A percentile compares a stretch with the other conserved stretches of the same genome.
These are phyloP conservation scores for Apostasia ramifera DNA, from an alignment of 106 monocot genomes.

Conservation along the genomic window DNA sequence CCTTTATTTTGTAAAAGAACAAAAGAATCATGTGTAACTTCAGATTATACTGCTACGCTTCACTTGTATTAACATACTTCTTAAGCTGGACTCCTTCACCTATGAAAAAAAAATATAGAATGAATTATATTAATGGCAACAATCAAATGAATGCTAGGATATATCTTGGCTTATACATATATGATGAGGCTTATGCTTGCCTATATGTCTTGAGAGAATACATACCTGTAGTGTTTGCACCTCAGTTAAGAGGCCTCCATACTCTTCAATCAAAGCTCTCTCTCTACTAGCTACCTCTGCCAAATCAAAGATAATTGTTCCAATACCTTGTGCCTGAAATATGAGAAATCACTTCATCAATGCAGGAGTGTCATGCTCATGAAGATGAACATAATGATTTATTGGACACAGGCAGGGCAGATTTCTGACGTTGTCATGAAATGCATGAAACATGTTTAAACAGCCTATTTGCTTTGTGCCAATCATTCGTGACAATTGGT, in stretches of 20 bases:
- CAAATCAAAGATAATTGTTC: conserved; percentile 31
- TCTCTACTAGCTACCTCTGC: conserved; percentile 41
- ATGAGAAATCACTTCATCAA: neutral
- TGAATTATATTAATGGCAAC: neutral
- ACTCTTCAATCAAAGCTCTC: conserved; percentile 52
- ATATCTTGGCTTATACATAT: neutral
- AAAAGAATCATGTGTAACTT: neutral
- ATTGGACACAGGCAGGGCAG: too few relatives aligned
- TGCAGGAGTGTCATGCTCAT: neutral
- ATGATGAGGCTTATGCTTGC: neutral
- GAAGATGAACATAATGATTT: neutral
- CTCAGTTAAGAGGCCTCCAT: conserved; percentile 50
- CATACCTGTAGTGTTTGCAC: conserved; percentile 28
- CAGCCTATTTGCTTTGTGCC: neutral
- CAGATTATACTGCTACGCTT: conserved; percentile 12
- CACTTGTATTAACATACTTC: conserved; percentile 38
- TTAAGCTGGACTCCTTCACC: conserved; percentile 50
- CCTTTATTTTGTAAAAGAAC: too few relatives aligned
- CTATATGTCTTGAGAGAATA: neutral
- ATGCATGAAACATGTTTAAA: neutral
- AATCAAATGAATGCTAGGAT: neutral
- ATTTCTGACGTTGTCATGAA: too few relatives aligned
- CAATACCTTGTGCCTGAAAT: conserved; percentile 46
- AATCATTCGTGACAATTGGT: neutral
- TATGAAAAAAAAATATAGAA: conserved; percentile 4